Evolutionary conservation across 129 eudicot genomes (phyloP).

Genomic region (Calendula officinalis): DNA sequence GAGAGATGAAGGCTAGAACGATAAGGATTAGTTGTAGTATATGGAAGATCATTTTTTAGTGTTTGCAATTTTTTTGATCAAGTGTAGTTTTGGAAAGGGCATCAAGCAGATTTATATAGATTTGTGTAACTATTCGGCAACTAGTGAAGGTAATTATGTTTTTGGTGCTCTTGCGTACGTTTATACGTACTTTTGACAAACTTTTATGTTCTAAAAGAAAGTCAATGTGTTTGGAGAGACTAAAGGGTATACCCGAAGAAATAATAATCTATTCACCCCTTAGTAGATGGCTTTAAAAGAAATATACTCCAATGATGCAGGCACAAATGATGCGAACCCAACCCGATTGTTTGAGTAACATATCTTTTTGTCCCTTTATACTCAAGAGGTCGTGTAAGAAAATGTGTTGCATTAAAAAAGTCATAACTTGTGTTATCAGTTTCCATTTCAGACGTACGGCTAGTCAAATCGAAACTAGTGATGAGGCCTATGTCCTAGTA

Average conservation of each 20-base stretch:
- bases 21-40: conserved; percentile 8
- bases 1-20: conserved; percentile 14
- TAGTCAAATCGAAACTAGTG: no score
- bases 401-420: neutral
- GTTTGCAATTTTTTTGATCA: neutral
- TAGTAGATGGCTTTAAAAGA: conserved; percentile 6
- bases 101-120: conserved; percentile 5
- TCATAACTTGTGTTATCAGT: no score
- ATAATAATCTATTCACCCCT: conserved; percentile 1
- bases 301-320: no score
- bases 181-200: no score
- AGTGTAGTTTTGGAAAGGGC: neutral
- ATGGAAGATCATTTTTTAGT: conserved; percentile 7
- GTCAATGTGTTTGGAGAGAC: neutral
- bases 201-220: neutral
- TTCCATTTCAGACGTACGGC: no score
- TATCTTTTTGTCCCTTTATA: no score
- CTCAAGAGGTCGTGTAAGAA: no score
- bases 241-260: conserved; percentile 7
- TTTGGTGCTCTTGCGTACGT: neutral
- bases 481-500: no score
- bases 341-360: no score
- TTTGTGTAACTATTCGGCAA: neutral
- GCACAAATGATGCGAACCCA: no score
- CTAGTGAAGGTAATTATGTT: neutral